Conservation (phyloP, 805 yeast species). For the Metschnikowia borealis region DNA sequence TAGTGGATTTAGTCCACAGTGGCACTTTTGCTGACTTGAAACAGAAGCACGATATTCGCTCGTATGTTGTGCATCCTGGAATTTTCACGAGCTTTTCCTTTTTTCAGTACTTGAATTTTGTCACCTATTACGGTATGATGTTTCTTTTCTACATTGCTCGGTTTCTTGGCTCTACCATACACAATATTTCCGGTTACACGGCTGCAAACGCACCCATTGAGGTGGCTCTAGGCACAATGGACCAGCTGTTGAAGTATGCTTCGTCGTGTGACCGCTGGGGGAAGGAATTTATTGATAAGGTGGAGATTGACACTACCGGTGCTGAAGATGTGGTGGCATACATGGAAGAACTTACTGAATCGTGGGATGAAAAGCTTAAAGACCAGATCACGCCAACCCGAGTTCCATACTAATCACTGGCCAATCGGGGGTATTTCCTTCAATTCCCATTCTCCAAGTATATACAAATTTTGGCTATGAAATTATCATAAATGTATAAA, state of each 20-base stretch:
- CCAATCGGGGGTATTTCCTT: neutral
- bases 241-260: constrained; percentile 56
- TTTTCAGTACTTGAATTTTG: constrained; percentile 65
- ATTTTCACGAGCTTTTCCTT: constrained; percentile 83
- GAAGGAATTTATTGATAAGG: constrained; percentile 52
- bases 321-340: constrained; percentile 63
- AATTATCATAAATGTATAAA: neutral
- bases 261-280: constrained; percentile 70
- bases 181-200: constrained; percentile 79
- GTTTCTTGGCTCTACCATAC: constrained; percentile 79
- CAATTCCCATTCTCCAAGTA: too few relatives aligned
- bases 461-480: too few relatives aligned
- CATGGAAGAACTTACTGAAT: constrained; percentile 49
- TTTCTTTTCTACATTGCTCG: constrained; percentile 80
- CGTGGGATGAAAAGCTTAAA: constrained; percentile 74
- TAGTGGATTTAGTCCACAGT: constrained; percentile 77
- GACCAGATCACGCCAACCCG: constrained; percentile 65
- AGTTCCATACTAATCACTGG: constrained; percentile 7
- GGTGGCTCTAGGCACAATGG: constrained; percentile 49
- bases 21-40: constrained; percentile 57
- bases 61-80: constrained; percentile 90
- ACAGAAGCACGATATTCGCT: constrained; percentile 51
- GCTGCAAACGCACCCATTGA: constrained; percentile 83
- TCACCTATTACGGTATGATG: constrained; percentile 85
- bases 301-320: constrained; percentile 60